phyloP scores from a whole-genome alignment of 1,139 yeast genomes.

The Schwanniomyces etchellsii region DNA sequence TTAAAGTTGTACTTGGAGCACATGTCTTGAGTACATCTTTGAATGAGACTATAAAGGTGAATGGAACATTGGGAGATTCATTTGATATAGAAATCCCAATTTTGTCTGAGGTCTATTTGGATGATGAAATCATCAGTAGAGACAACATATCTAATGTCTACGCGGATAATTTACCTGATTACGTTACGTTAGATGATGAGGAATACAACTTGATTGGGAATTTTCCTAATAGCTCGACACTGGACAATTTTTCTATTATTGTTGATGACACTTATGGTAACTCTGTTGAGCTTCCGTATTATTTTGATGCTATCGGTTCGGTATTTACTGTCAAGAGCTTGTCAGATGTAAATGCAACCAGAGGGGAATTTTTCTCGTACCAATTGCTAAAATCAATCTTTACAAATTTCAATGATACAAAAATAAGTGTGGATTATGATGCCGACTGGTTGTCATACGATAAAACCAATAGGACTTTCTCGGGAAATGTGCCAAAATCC shows the following conservation, averaged over 20 bases:
- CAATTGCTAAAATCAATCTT: slow-evolving; percentile 48
- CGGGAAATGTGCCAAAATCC: slow-evolving; percentile 61
- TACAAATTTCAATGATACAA: slow-evolving; percentile 47
- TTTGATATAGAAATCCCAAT: slow-evolving; percentile 59
- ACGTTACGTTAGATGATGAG: slow-evolving; percentile 47
- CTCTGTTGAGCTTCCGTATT: slow-evolving; percentile 52
- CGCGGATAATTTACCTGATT: slow-evolving; percentile 48
- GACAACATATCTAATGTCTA: slow-evolving; percentile 52
- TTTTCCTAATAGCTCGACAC: slow-evolving; percentile 43
- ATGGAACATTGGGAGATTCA: slow-evolving; percentile 58
- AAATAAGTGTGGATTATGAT: slow-evolving; percentile 39
- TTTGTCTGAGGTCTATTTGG: slow-evolving; percentile 51
- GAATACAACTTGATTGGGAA: slow-evolving; percentile 51
- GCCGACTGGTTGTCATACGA: slow-evolving; percentile 65
- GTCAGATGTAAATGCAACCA: slow-evolving; percentile 62
- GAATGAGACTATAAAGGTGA: slow-evolving; percentile 47
- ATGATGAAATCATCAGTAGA: slow-evolving; percentile 42
- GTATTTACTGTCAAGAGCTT: slow-evolving; percentile 50
- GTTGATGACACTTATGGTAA: slow-evolving; percentile 63
- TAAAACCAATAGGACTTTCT: slow-evolving; percentile 55
- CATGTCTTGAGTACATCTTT: slow-evolving; percentile 69
- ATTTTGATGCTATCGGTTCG: slow-evolving; percentile 40
- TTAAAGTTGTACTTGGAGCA: slow-evolving; percentile 78
- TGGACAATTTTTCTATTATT: slow-evolving; percentile 47
- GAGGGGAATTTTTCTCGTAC: slow-evolving; percentile 53